Conservation (phyloP, 345 rosid genomes). For the Rhizophora apiculata region DNA sequence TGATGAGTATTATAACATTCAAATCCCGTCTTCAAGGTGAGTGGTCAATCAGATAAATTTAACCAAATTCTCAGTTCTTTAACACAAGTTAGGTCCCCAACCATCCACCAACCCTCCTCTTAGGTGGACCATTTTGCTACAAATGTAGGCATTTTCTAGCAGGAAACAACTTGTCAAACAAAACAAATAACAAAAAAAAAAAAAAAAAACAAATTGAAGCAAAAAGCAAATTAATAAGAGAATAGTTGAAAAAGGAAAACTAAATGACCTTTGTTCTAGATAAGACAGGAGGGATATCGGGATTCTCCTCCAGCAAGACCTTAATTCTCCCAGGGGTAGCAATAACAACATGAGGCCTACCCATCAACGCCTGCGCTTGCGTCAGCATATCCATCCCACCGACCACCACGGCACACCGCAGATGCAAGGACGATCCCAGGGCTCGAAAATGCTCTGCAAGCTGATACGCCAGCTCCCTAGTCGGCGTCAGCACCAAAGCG, state of each 20-base stretch:
- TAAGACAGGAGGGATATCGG: constrained; percentile 75
- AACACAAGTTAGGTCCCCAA: too few relatives aligned
- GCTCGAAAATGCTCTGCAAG: constrained; percentile 93
- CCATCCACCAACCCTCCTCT: too few relatives aligned
- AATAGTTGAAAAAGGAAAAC: background rate
- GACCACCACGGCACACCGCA: constrained; percentile 78
- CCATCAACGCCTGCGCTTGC: constrained; percentile 59
- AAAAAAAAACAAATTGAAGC: background rate
- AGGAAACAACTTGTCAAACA: background rate
- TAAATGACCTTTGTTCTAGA: constrained; percentile 65
- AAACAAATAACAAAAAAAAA: background rate
- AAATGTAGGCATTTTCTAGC: too few relatives aligned
- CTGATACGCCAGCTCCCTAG: constrained; percentile 90
- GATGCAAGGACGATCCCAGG: constrained; percentile 76
- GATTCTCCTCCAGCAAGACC: constrained; percentile 72
- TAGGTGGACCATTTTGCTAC: too few relatives aligned
- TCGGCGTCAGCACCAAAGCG: constrained; percentile 83
- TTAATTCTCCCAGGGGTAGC: constrained; percentile 92
- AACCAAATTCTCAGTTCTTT: too few relatives aligned
- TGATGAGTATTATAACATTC: too few relatives aligned
- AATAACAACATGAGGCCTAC: constrained; percentile 77
- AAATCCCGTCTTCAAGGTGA: too few relatives aligned
- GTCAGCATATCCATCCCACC: constrained; percentile 90
- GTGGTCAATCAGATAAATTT: too few relatives aligned
- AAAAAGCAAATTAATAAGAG: background rate